These are phyloP conservation scores for Penicillium sp. DNA, from an alignment of 2,329 filamentous ascomycete genomes.

Conservation along the genomic window DNA sequence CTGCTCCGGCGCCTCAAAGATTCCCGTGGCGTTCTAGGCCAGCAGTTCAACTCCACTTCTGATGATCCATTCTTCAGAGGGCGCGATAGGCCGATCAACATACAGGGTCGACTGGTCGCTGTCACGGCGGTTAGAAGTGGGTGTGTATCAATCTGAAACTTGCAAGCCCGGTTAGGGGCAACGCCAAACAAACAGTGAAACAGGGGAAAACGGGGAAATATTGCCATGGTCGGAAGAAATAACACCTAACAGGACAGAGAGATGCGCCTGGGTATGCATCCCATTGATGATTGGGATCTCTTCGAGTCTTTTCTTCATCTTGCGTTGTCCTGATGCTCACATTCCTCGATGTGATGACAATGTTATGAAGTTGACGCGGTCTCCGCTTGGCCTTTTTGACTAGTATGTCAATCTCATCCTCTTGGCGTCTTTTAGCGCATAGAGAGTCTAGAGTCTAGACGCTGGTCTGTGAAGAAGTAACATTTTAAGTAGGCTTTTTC, in stretches of 20 bases:
- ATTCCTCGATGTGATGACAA: not conserved
- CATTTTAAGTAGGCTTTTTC: too few relatives aligned
- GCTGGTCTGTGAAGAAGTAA: not conserved
- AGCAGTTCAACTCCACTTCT: not conserved
- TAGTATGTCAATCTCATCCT: not conserved
- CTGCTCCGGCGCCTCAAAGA: not conserved
- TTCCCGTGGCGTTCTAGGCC: constrained; percentile 1
- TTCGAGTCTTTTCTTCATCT: not conserved
- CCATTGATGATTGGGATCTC: too few relatives aligned
- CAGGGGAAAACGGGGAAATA: too few relatives aligned
- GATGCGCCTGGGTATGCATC: not conserved
- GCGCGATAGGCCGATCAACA: not conserved
- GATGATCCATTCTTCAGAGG: constrained; percentile 11
- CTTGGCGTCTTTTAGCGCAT: not conserved
- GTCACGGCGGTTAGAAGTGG: constrained; percentile 4
- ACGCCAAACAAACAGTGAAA: constrained; percentile 6
- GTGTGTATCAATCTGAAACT: constrained; percentile 8
- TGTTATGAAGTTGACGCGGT: not conserved
- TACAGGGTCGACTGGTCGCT: constrained; percentile 2
- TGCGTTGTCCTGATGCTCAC: not conserved
- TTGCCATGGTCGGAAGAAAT: not conserved
- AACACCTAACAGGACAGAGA: not conserved
- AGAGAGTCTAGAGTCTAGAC: not conserved
- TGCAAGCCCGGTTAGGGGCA: not conserved
- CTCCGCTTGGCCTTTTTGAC: not conserved